Evolutionary conservation across 441 rosid genomes (phyloP), one percentile per base, ranked within the genome.

Genomic region (Adansonia grandidieri): DNA sequence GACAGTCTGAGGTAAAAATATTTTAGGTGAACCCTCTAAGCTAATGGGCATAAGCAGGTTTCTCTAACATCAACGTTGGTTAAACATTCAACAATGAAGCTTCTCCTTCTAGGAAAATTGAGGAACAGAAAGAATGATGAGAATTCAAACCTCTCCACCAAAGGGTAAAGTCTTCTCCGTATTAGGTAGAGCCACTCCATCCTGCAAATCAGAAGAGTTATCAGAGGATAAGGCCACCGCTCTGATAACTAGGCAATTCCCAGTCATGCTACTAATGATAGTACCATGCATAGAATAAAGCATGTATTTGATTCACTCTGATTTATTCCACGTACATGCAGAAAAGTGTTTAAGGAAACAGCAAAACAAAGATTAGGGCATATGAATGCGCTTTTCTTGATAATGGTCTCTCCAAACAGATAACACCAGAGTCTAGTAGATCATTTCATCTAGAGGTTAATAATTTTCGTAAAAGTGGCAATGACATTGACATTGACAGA

Each of bases 141-240:
- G 76, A 78, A 80, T 72, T 20, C 80, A 68, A 64, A 93, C 99
- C 90, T 97, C 99, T 88, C 99, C 98, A 73, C 99, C 99, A 79
- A 93, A 95, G 63, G 97, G 96, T 75, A 97, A 84, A 75, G 92
- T 93, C 90, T 97, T 93, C 84, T 92, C 98, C 19, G 98, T 92
- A 88, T 88, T 86, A 80, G 98, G 98, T 86, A 95, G 82, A 80
- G 97, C 89, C 81, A 91, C 97, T 81, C 98, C 99, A 83, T 97
- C 98, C 99, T 97, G 89, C 77, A 83, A 57, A 78, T 66, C 80
- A 80, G 84, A 80, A 74, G 51, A 78, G 80, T 45, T 64, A 60
- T n/a, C n/a, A n/a, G n/a, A n/a, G n/a, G n/a, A n/a, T n/a, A n/a
- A n/a, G n/a, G n/a, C n/a, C n/a, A n/a, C n/a, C n/a, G n/a, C n/a